These are phyloP conservation scores for Vigna nakashimae DNA, from an alignment of 306 rosid species.

Conservation along the genomic window DNA sequence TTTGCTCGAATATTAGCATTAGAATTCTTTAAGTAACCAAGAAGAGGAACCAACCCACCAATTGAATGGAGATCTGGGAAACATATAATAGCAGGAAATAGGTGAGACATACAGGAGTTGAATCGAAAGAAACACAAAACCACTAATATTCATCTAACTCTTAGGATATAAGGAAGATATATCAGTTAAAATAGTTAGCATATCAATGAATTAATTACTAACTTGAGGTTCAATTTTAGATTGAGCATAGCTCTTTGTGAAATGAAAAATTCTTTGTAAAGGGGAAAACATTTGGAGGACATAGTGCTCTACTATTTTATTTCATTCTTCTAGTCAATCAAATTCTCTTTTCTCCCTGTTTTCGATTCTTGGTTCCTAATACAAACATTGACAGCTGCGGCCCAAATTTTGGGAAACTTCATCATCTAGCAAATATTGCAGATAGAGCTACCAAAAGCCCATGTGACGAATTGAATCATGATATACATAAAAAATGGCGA, in stretches of 20 bases:
- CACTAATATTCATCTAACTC: conserved; percentile 2
- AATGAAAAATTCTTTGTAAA: too few relatives aligned
- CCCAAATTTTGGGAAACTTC: conserved; percentile 3
- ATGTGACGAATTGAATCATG: conserved; percentile 1
- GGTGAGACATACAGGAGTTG: conserved; percentile 31
- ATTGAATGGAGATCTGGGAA: conserved; percentile 79
- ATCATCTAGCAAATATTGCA: neutral
- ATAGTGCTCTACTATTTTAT: too few relatives aligned
- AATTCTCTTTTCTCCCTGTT: too few relatives aligned
- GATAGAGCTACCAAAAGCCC: neutral
- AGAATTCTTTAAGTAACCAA: conserved; percentile 76
- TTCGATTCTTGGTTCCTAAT: too few relatives aligned
- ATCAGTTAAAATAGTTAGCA: too few relatives aligned
- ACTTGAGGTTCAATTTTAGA: too few relatives aligned
- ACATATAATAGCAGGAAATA: conserved; percentile 34
- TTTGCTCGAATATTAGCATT: conserved; percentile 93
- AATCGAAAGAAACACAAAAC: neutral
- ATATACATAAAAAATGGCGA: neutral
- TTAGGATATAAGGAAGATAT: too few relatives aligned
- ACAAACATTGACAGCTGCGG: neutral
- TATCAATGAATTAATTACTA: too few relatives aligned
- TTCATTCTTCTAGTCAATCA: too few relatives aligned
- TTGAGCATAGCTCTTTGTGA: too few relatives aligned
- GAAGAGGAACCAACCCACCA: conserved; percentile 91
- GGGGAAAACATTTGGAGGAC: too few relatives aligned